Conservation (phyloP, 495 filamentous ascomycete genomes). For the Neurospora sp. region DNA sequence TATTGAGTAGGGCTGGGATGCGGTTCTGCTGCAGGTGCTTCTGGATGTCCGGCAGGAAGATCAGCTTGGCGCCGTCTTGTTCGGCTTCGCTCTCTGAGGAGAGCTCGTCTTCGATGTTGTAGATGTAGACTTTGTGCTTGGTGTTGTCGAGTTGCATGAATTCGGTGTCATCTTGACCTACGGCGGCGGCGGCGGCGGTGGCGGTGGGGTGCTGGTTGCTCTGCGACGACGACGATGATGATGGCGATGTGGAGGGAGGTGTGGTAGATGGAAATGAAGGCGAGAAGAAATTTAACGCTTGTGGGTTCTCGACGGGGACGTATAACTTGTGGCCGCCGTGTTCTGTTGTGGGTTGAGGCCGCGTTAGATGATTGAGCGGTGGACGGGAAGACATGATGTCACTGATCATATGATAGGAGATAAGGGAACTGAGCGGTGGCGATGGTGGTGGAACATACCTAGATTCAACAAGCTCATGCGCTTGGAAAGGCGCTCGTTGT, state of each 20-base stretch:
- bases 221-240: neutral
- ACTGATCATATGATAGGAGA: slow-evolving; percentile 1
- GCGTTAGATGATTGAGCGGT: slow-evolving; percentile 8
- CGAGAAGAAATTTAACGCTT: slow-evolving; percentile 7
- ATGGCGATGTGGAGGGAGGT: neutral
- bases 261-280: slow-evolving; percentile 1
- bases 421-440: slow-evolving; percentile 1
- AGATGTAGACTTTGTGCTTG: slow-evolving; percentile 77
- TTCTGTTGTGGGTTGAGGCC: slow-evolving; percentile 24
- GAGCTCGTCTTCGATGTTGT: slow-evolving; percentile 82
- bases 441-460: slow-evolving; percentile 40
- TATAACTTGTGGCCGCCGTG: slow-evolving; percentile 46
- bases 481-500: slow-evolving; percentile 60
- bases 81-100: slow-evolving; percentile 48
- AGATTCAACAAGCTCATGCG: slow-evolving; percentile 72
- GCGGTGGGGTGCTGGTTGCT: neutral
- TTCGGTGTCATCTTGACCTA: slow-evolving; percentile 41
- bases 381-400: neutral
- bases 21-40: slow-evolving; percentile 53
- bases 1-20: slow-evolving; percentile 51
- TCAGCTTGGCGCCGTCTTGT: slow-evolving; percentile 44
- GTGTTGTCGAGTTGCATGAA: slow-evolving; percentile 78
- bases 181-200: neutral
- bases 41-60: slow-evolving; percentile 79
- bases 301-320: slow-evolving; percentile 39